phyloP scores from a whole-genome alignment of 768 basidiomycete species.

The Brasilioporus rufonigricans region DNA sequence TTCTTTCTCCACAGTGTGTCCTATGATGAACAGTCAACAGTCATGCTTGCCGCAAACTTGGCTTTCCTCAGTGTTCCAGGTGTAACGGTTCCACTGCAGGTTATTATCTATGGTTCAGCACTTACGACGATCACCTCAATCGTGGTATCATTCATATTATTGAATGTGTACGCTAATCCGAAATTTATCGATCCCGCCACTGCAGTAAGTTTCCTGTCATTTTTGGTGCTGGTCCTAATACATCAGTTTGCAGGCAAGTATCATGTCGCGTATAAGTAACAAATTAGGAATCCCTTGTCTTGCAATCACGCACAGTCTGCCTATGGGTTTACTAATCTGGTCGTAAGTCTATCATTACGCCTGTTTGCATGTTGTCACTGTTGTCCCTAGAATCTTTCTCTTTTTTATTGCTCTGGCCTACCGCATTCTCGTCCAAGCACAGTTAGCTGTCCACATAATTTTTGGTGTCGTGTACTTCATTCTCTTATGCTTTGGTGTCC shows the following conservation, averaged over 20 bases:
- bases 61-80: neutral
- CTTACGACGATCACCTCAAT: neutral
- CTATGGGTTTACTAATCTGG: neutral
- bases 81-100: neutral
- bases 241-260: neutral
- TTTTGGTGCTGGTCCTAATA: neutral
- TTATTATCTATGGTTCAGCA: neutral
- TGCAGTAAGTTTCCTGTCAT: neutral
- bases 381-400: neutral
- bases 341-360: neutral
- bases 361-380: neutral
- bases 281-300: neutral
- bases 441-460: neutral
- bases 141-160: neutral
- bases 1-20: neutral
- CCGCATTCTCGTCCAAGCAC: neutral
- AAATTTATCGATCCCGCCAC: neutral
- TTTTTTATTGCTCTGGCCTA: conserved; percentile 1
- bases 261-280: neutral
- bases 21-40: neutral
- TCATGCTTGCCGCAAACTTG: neutral
- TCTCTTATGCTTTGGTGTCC: neutral
- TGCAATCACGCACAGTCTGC: neutral
- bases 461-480: neutral
- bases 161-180: neutral